Evolutionary conservation across 2,329 filamentous ascomycete genomes (phyloP), one percentile per base, ranked within the genome.

Genomic region (Penicillium sp.): DNA sequence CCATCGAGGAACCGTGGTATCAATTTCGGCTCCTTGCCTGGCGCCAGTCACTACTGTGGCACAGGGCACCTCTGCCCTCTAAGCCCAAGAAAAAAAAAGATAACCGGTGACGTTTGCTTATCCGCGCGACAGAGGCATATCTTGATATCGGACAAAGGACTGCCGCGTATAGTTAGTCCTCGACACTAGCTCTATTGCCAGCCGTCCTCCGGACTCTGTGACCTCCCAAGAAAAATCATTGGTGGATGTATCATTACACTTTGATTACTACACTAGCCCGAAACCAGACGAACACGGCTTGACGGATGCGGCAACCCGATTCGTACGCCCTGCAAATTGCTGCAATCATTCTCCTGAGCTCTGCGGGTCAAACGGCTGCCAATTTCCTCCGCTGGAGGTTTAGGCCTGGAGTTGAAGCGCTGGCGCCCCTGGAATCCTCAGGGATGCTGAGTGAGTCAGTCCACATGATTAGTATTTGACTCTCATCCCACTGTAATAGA

Each of bases 301-400:
- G 26, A 61, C 59, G 35, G 55, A 69, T 61, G 17, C 30, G 60
- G 67, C 31, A 65, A 60, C 35, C 67, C 62, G 59, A 52, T 58
- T 54, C 52, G n/a, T 41, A 9, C 49, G 13, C 57, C 47, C 61
- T 57, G 54, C 57, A 50, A 54, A n/a, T 45, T 26, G 50, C 51
- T 26, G 51, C 31, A 53, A 9, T 23, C 4, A 44, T 44, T 44
- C 19, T 19, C 45, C 45, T 17, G 35, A 15, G 17, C 19, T 23
- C 45, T 47, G 21, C n/a, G n/a, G 21, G n/a, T 13, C 45, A 19
- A 46, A 46, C 45, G 23, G 53, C 41, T 29, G 54, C 23, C 46
- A 48, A 48, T 29, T 48, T 48, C 35, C 35, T 15, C 35, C 13
- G 35, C 35, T 15, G 31, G 31, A 38, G 31, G 35, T 15, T 41